A percentile compares a stretch with the other conserved stretches of the same genome.
Evolutionary conservation across 78 protist genomes (phyloP).

Genomic region (Protostelium mycophagum): DNA sequence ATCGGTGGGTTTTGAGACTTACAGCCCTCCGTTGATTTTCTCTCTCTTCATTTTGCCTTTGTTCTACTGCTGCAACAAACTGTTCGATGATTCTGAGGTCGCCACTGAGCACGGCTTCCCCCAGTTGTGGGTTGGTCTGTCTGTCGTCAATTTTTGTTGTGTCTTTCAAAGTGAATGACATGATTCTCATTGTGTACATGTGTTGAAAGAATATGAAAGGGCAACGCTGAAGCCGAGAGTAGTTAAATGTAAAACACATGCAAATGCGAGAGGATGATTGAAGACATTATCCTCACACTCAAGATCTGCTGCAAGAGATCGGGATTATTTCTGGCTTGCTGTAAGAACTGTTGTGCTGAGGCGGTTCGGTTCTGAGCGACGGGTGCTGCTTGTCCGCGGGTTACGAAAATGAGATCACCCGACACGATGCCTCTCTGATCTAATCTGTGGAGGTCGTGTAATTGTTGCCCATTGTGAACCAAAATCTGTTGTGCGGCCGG

Average conservation of each 20-base stretch:
- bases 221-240: too few relatives aligned
- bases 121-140: slow-evolving; percentile 49
- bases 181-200: neutral
- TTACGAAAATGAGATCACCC: slow-evolving; percentile 37
- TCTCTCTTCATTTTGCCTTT: slow-evolving; percentile 24
- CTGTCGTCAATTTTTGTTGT: neutral
- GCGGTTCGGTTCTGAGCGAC: slow-evolving; percentile 8
- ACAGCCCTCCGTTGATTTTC: slow-evolving; percentile 1
- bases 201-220: neutral
- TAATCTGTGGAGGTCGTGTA: slow-evolving; percentile 12
- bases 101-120: slow-evolving; percentile 37
- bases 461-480: slow-evolving; percentile 20
- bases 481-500: slow-evolving; percentile 19
- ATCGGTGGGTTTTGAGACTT: too few relatives aligned
- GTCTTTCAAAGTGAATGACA: neutral
- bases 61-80: slow-evolving; percentile 7
- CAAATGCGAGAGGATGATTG: slow-evolving; percentile 14
- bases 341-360: slow-evolving; percentile 4
- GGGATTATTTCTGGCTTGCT: neutral
- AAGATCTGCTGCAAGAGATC: neutral
- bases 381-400: slow-evolving; percentile 11
- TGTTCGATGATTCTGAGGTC: slow-evolving; percentile 3
- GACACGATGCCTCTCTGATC: slow-evolving; percentile 13
- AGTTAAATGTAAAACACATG: neutral
- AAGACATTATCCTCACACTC: neutral